Conservation (phyloP, 192 early-diverging fungal species). For the Backusella liffmaniae region DNA sequence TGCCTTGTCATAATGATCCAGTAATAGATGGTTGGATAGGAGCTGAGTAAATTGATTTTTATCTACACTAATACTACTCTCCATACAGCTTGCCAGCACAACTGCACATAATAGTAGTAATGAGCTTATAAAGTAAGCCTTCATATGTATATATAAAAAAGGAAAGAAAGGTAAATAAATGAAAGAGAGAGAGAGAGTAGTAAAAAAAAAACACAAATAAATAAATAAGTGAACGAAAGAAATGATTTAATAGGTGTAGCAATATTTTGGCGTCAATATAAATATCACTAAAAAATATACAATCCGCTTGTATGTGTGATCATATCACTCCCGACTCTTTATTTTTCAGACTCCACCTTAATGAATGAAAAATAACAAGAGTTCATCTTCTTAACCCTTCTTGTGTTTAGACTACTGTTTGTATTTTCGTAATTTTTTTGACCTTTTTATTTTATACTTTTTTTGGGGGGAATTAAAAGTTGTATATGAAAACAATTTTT, state of each 20-base stretch:
- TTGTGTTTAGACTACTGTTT: not conserved
- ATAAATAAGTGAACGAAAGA: not conserved
- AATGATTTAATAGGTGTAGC: not conserved
- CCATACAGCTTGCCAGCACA: slow-evolving; percentile 4
- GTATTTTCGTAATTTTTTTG: not conserved
- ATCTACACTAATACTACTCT: slow-evolving; percentile 8
- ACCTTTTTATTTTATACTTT: slow-evolving; percentile 4
- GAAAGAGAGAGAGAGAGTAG: not conserved
- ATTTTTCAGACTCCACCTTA: not conserved
- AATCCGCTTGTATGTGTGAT: not conserved
- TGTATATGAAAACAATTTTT: not conserved
- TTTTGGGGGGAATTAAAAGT: not conserved
- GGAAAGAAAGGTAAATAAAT: not conserved
- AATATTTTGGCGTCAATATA: not conserved
- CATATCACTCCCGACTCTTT: not conserved
- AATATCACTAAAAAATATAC: not conserved
- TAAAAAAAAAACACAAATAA: not conserved
- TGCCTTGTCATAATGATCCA: slow-evolving; percentile 13
- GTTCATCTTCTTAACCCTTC: not conserved
- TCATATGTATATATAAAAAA: not conserved
- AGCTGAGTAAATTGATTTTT: slow-evolving; percentile 1
- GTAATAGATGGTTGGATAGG: slow-evolving; percentile 14
- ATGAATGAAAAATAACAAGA: not conserved
- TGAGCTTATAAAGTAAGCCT: not conserved
- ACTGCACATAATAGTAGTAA: not conserved